Evolutionary conservation across 2,329 filamentous ascomycete genomes (phyloP).

Genomic region (Verticillium nonalfalfae): DNA sequence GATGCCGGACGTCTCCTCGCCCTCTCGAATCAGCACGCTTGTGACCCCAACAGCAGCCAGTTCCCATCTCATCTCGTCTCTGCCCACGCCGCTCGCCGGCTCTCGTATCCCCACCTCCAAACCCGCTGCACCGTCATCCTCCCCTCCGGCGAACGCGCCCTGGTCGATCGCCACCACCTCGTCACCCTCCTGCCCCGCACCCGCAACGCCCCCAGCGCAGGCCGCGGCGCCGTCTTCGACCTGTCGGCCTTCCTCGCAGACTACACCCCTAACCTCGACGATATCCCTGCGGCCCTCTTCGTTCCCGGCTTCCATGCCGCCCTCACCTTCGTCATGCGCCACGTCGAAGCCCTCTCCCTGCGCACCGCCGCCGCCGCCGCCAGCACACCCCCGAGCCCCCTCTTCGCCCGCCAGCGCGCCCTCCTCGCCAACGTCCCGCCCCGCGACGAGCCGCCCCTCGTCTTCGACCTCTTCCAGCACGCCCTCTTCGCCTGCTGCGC

Average conservation of each 20-base stretch:
- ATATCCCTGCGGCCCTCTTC: neutral
- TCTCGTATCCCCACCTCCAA: neutral
- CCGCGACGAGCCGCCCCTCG: neutral
- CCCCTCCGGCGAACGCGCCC: slow-evolving; percentile 1
- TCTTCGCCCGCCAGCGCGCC: slow-evolving; percentile 6
- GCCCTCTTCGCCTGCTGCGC: slow-evolving; percentile 18
- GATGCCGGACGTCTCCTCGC: neutral
- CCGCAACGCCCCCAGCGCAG: slow-evolving; percentile 1
- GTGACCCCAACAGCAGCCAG: neutral
- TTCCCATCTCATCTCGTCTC: neutral
- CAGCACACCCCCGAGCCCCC: neutral
- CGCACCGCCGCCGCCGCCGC: too few species aligned
- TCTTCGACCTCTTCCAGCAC: slow-evolving; percentile 8
- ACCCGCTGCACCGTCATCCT: slow-evolving; percentile 5
- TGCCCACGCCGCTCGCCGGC: neutral
- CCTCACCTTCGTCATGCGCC: slow-evolving; percentile 5
- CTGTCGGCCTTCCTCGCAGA: slow-evolving; percentile 7
- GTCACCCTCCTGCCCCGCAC: slow-evolving; percentile 8
- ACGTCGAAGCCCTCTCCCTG: slow-evolving; percentile 4
- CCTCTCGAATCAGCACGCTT: neutral
- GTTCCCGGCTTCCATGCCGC: neutral
- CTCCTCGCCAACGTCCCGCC: slow-evolving; percentile 4
- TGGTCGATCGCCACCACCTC: slow-evolving; percentile 6
- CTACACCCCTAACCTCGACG: slow-evolving; percentile 3
- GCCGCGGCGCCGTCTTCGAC: slow-evolving; percentile 1